Conservation (phyloP, 2,329 filamentous ascomycete species). For the Colletotrichum sp. region DNA sequence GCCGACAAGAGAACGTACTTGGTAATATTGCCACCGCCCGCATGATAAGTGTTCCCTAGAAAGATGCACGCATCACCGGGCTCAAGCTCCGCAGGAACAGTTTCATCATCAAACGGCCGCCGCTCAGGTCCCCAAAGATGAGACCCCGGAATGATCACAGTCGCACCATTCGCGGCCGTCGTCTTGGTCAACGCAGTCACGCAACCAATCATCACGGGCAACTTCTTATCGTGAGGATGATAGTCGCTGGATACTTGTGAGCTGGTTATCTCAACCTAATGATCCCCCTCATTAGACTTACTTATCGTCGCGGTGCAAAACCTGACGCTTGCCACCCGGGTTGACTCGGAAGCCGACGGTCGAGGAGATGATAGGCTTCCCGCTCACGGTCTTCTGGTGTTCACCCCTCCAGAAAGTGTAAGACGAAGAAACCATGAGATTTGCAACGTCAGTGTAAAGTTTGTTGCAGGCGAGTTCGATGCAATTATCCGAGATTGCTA, state of each 20-base stretch:
- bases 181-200: conserved; percentile 43
- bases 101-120: conserved; percentile 39
- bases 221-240: conserved; percentile 33
- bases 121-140: conserved; percentile 45
- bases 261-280: rapidly evolving
- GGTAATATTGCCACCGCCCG: conserved; percentile 40
- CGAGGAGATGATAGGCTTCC: conserved; percentile 39
- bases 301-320: conserved; percentile 40
- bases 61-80: conserved; percentile 44
- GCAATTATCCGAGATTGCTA: conserved; percentile 40
- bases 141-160: conserved; percentile 42
- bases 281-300: background rate
- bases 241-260: conserved; percentile 18
- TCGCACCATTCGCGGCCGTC: conserved; percentile 45
- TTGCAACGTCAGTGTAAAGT: conserved; percentile 36
- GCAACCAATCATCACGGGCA: conserved; percentile 42
- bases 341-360: conserved; percentile 43
- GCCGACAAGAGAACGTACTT: conserved; percentile 19
- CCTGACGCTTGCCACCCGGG: conserved; percentile 43
- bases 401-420: conserved; percentile 41
- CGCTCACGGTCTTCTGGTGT: conserved; percentile 31
- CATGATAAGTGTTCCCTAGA: conserved; percentile 43
- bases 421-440: conserved; percentile 36
- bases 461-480: conserved; percentile 40
- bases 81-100: conserved; percentile 42